These are phyloP conservation scores for Xylaria sp. DNA, from an alignment of 2,329 filamentous ascomycete species.

Conservation along the genomic window DNA sequence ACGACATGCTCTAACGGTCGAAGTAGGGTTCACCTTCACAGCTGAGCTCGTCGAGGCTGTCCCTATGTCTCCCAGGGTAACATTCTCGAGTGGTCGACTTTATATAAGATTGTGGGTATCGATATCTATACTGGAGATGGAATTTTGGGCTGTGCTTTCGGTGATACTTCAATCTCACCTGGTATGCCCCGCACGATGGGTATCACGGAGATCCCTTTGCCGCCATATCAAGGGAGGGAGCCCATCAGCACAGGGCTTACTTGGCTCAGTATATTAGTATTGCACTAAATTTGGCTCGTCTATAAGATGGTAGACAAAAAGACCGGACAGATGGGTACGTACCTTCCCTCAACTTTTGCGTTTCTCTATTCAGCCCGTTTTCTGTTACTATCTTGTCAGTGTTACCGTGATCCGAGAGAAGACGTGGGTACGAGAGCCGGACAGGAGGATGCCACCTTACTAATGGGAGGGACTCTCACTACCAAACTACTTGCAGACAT, in stretches of 20 bases:
- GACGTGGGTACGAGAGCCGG: not conserved
- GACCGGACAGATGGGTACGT: constrained; percentile 12
- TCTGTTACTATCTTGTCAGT: constrained; percentile 10
- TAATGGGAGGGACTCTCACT: constrained; percentile 13
- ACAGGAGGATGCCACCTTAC: constrained; percentile 8
- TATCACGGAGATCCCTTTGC: constrained; percentile 8
- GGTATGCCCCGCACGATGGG: not conserved
- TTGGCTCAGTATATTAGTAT: not conserved
- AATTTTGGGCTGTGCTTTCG: not conserved
- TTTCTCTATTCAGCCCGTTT: not conserved
- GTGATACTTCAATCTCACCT: constrained; percentile 2
- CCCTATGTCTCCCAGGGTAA: not conserved
- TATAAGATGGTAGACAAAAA: constrained; percentile 2
- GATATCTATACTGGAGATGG: not conserved
- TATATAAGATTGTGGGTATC: constrained; percentile 19
- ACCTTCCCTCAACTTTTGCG: constrained; percentile 7
- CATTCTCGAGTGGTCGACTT: constrained; percentile 10
- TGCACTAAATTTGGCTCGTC: constrained; percentile 4
- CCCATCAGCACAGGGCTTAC: constrained; percentile 20
- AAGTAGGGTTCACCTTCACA: constrained; percentile 1
- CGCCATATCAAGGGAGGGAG: constrained; percentile 12
- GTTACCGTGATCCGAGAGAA: constrained; percentile 4
- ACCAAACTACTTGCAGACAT: constrained; percentile 17
- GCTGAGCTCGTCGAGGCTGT: constrained; percentile 4
- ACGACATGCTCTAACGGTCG: constrained; percentile 37